These are phyloP conservation scores for Melaleuca quinquenervia DNA, from an alignment of 345 rosid genomes.

Conservation along the genomic window DNA sequence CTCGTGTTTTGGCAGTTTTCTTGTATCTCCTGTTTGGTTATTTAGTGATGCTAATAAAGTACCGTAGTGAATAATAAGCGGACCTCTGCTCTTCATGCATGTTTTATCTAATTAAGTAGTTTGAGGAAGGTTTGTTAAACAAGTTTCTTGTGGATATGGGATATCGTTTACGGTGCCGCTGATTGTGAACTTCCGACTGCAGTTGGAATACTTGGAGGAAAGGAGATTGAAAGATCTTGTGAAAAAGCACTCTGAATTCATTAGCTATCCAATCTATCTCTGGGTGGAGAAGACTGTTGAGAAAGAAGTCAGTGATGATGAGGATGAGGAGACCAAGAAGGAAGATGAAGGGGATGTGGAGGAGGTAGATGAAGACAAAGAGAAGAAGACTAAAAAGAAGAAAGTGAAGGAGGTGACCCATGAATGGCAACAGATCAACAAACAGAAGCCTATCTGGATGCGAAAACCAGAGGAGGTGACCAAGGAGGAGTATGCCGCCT, in stretches of 20 bases:
- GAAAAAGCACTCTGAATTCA: conserved; percentile 51
- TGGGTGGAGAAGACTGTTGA: conserved; percentile 43
- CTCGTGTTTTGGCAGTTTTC: not conserved
- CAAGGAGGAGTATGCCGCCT: conserved; percentile 40
- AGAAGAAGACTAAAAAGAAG: conserved; percentile 37
- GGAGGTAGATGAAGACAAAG: conserved; percentile 39
- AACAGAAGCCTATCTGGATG: conserved; percentile 45
- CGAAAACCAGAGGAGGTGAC: conserved; percentile 39
- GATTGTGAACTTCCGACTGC: not conserved
- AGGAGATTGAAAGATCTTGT: conserved; percentile 46
- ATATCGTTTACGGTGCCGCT: not conserved
- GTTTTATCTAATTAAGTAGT: not conserved
- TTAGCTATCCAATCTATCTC: conserved; percentile 44
- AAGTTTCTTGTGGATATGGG: not conserved
- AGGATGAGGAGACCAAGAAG: conserved; percentile 40
- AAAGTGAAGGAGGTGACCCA: conserved; percentile 42
- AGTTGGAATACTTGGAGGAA: conserved; percentile 46
- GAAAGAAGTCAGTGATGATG: conserved; percentile 44
- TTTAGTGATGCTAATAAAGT: too few species aligned
- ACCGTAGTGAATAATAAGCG: too few species aligned
- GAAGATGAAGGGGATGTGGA: conserved; percentile 40
- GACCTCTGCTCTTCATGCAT: too few species aligned
- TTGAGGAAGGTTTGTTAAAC: not conserved
- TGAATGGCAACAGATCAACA: conserved; percentile 47
- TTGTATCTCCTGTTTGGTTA: too few species aligned